Base-by-base conservation (phyloP, 2,329 filamentous ascomycete genomes). In the Hortaea werneckii region DNA sequence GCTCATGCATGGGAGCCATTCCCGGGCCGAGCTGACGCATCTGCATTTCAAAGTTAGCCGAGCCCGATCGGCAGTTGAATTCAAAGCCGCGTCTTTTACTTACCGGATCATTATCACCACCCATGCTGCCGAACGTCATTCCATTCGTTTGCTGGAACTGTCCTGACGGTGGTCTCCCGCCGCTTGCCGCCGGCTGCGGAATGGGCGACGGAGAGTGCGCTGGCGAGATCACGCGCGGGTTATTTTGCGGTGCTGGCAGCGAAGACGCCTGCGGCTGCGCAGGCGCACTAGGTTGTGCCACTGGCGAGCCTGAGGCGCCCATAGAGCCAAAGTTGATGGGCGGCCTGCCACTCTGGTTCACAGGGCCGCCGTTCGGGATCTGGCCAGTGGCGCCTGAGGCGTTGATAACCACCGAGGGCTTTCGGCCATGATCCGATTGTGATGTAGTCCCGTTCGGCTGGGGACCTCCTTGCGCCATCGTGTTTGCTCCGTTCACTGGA, bases 201-300 rank as follows among this genome's bases (percentile, higher is more conserved):
- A 96, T 96, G 4, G 92, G 92, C 37, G 87, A 90, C 4, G 92
- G 92, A 40, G 90, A 95, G 56, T 85, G 83, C 41, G 85, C 82
- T 5, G 92, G 92, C 40, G 89, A 94, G 41, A 82, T 81, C 43
- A 90, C 78, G 58, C 85, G 80, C 51, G 84, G 83, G 61, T 85
- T 82, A 47, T 67, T 72, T 61, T 50, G 50, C 44, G 72, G 76
- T 59, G 66, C 75, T 66, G 61, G 80, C 48, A 77, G 66, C 41
- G 67, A 72, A 41, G 72, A 67, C 48, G 80, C 67, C 79, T 87
- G 66, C 71, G 73, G 55, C 77, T 82, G 49, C 75, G 82, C 77
- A 10, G 84, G 82, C 42, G 76, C 79, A 69, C 79, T 85, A 66
- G 84, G 78, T 37, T 51, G 53, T 11, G 78, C 74, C 78, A 74